Base-by-base conservation (phyloP, 306 rosid genomes). In the Rosa lucieae region DNA sequence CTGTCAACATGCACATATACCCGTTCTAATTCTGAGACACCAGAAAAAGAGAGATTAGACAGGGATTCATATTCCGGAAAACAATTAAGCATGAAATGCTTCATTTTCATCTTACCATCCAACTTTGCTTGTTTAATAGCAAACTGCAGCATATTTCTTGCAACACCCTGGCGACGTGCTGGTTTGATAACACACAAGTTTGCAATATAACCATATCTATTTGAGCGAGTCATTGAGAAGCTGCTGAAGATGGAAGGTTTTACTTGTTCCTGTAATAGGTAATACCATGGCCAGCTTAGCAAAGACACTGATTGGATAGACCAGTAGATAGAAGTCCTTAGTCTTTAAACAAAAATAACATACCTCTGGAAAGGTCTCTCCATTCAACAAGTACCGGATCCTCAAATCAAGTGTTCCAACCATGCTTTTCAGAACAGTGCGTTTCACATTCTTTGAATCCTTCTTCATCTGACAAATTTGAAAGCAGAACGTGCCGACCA, bases 331-430 rank as follows among this genome's bases (percentile, higher is more conserved):
- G 48, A 79, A 59, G 77, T 29, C 58, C 18, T 52, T 4, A 21
- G 80, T 63, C 40, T 42, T 59, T 67, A 76, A 55, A 76, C 44
- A 74, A 74, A 13, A 76, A 63, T 44, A 69, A 10, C 23, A 37
- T 88, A 94, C 98, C 97, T 97, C 93, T 1, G 98, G 98, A 87
- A 87, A 91, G 62, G 89, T 92, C 89, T 94, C 98, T 79, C 98
- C 98, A 58, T 85, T 91, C 79, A 89, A 83, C 88, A 92, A 72
- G 84, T 87, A 82, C 63, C 85, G 88, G 72, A 86, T 78, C 85
- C 87, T 87, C 90, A 94, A 80, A 84, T 94, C 98, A 53, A 94
- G 97, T 70, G 97, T 94, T 86, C 96, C 98, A 67, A 92, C 97
- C 10, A 92, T 88, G 86, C 93, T 89, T 84, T 88, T 92, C 72